A percentile compares a stretch with the other conserved stretches of the same genome.
These are phyloP conservation scores for Paramecium tetraurelia DNA, from an alignment of 73 alveolate genomes.

Conservation along the genomic window DNA sequence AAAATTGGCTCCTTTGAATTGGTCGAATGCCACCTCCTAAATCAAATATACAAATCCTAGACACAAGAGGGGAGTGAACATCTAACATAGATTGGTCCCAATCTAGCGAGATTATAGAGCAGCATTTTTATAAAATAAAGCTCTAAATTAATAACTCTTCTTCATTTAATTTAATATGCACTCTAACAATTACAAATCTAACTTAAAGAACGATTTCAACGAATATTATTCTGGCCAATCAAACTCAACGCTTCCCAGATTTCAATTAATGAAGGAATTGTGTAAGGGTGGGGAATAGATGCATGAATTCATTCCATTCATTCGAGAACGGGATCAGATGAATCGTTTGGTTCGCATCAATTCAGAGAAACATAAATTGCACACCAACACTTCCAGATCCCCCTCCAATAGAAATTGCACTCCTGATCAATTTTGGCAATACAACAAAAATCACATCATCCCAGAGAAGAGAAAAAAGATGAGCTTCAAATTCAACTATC, in stretches of 20 bases:
- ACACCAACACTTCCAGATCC: neutral
- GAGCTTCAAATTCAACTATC: neutral
- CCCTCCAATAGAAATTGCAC: neutral
- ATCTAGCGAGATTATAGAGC: slow-evolving; percentile 21
- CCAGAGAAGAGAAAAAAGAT: neutral
- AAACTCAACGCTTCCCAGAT: neutral
- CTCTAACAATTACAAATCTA: neutral
- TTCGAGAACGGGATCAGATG: neutral
- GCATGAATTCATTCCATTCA: neutral
- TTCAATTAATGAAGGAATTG: neutral
- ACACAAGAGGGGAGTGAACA: slow-evolving; percentile 20
- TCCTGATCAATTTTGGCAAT: neutral
- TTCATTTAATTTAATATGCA: slow-evolving; percentile 30
- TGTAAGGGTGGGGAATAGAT: neutral
- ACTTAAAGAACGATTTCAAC: neutral
- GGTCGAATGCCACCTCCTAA: slow-evolving; percentile 21
- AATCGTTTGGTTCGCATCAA: neutral
- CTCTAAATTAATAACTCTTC: slow-evolving; percentile 53
- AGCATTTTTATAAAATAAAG: slow-evolving; percentile 17
- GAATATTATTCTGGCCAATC: neutral
- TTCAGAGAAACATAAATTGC: neutral
- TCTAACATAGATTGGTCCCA: slow-evolving; percentile 36
- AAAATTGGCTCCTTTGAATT: slow-evolving; percentile 4
- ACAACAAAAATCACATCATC: neutral
- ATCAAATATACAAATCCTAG: neutral